These are phyloP conservation scores for Biscogniauxia marginata DNA, from an alignment of 2,329 filamentous ascomycete species.

Conservation along the genomic window DNA sequence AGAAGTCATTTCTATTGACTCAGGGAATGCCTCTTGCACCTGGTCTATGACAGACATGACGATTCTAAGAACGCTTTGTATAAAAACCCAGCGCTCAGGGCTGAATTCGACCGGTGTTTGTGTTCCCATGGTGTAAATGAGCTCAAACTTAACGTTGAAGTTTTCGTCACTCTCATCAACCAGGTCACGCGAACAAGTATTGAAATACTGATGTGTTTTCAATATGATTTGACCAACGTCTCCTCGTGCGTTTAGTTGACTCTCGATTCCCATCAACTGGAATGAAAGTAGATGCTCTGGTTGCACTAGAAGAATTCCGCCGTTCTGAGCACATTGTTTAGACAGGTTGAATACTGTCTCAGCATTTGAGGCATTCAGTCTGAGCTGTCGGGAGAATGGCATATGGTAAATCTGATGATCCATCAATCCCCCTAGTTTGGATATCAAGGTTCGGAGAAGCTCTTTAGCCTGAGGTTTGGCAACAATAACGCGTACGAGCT, in stretches of 20 bases:
- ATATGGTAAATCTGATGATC: slow-evolving; percentile 54
- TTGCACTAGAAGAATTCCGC: slow-evolving; percentile 59
- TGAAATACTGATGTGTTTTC: slow-evolving; percentile 44
- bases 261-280: slow-evolving; percentile 59
- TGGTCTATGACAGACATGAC: slow-evolving; percentile 33
- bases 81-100: slow-evolving; percentile 54
- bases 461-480: slow-evolving; percentile 60
- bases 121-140: slow-evolving; percentile 61
- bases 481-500: slow-evolving; percentile 58
- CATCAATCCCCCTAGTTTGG: slow-evolving; percentile 55
- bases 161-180: slow-evolving; percentile 67
- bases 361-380: slow-evolving; percentile 33
- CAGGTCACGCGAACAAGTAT: slow-evolving; percentile 49
- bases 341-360: slow-evolving; percentile 38
- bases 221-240: slow-evolving; percentile 37
- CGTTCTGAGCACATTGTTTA: slow-evolving; percentile 44
- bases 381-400: slow-evolving; percentile 56
- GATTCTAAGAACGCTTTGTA: slow-evolving; percentile 51
- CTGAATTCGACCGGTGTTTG: slow-evolving; percentile 51
- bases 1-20: slow-evolving; percentile 42
- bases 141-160: slow-evolving; percentile 58
- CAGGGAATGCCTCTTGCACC: slow-evolving; percentile 32
- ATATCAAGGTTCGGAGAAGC: slow-evolving; percentile 55
- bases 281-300: slow-evolving; percentile 66
- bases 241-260: slow-evolving; percentile 31